These are phyloP conservation scores for Maudiozyma pseudohumilis DNA, from an alignment of 805 yeast species.

Conservation along the genomic window DNA sequence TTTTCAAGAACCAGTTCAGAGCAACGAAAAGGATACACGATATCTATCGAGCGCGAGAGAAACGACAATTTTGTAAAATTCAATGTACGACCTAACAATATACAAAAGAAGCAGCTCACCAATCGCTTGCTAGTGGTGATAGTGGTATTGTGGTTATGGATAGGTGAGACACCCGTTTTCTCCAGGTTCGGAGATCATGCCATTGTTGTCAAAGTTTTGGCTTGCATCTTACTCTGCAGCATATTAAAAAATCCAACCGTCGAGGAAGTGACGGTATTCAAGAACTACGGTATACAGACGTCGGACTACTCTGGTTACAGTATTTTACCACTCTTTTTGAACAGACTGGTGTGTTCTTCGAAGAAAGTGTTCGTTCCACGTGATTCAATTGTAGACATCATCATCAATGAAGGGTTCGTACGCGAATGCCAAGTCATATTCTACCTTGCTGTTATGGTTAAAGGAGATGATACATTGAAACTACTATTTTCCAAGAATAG, in stretches of 20 bases:
- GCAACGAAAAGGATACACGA: neutral
- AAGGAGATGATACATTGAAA: constrained; percentile 26
- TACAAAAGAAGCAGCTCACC: neutral
- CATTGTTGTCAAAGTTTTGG: neutral
- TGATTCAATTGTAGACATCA: constrained; percentile 48
- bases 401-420: constrained; percentile 64
- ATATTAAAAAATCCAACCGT: constrained; percentile 13
- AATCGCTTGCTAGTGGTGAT: constrained; percentile 1
- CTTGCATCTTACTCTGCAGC: neutral
- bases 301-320: constrained; percentile 15
- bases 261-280: constrained; percentile 17
- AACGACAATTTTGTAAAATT: neutral
- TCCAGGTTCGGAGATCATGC: neutral
- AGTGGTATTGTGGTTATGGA: neutral
- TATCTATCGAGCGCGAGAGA: neutral
- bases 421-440: constrained; percentile 55
- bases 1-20: neutral
- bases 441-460: constrained; percentile 51
- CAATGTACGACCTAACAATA: neutral
- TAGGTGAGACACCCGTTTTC: neutral
- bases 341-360: constrained; percentile 7
- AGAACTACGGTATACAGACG: constrained; percentile 22
- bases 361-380: constrained; percentile 41
- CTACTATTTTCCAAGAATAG: constrained; percentile 24
- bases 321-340: constrained; percentile 15